phyloP scores from a whole-genome alignment of 2,329 filamentous ascomycete species.

The Cyphellophora attinorum region DNA sequence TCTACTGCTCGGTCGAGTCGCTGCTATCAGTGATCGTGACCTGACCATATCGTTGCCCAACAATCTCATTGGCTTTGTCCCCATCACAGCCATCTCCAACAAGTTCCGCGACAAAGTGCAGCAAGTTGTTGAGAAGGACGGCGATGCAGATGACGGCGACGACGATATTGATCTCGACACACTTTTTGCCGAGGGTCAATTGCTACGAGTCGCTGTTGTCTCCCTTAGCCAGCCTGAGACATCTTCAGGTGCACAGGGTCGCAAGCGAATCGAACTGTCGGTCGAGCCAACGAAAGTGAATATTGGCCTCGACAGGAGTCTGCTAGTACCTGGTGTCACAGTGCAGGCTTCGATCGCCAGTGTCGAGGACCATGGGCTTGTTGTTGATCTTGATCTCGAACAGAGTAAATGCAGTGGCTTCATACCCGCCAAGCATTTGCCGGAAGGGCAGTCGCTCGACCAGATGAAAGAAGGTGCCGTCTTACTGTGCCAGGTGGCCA shows the following conservation, averaged over 20 bases:
- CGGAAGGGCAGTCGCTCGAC: conserved; percentile 52
- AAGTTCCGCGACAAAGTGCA: conserved; percentile 68
- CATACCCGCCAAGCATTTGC: conserved; percentile 73
- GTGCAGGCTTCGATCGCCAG: conserved; percentile 82
- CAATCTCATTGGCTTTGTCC: conserved; percentile 80
- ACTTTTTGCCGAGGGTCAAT: conserved; percentile 77
- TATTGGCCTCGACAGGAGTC: conserved; percentile 59
- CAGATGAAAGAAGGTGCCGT: conserved; percentile 74
- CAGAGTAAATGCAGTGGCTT: conserved; percentile 66
- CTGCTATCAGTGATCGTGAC: conserved; percentile 68
- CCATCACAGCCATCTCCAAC: conserved; percentile 85
- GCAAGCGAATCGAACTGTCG: conserved; percentile 78
- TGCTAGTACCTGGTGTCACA: conserved; percentile 64
- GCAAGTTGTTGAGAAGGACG: conserved; percentile 51
- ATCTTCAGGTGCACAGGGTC: conserved; percentile 51
- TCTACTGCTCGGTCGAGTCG: conserved; percentile 77
- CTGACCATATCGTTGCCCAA: conserved; percentile 80
- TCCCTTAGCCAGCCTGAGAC: conserved; percentile 56
- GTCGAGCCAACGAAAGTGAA: conserved; percentile 73
- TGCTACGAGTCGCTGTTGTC: conserved; percentile 71
- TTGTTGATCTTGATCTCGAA: conserved; percentile 81
- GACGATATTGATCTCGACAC: conserved; percentile 61
- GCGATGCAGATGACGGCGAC: conserved; percentile 43
- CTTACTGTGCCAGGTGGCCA: conserved; percentile 70
- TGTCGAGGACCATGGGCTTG: conserved; percentile 88